Evolutionary conservation across 2,329 filamentous ascomycete genomes (phyloP).

Genomic region (Claviceps quebecensis): DNA sequence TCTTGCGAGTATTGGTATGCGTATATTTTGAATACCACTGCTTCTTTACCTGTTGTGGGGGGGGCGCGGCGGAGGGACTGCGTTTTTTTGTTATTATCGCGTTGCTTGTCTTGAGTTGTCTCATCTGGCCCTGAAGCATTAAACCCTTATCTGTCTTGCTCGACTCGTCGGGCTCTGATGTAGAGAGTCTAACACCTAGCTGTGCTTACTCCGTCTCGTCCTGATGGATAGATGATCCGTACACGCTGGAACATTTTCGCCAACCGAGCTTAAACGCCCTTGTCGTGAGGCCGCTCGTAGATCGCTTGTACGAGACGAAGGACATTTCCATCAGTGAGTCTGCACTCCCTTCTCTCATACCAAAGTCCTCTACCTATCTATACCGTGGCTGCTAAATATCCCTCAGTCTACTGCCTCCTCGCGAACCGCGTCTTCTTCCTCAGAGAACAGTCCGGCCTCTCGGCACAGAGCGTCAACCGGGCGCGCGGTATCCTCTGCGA

Average conservation of each 20-base stretch:
- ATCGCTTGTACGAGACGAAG: constrained; percentile 49
- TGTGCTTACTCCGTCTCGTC: too few species aligned
- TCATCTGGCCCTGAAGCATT: too few species aligned
- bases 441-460: constrained; percentile 48
- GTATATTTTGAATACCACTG: too few species aligned
- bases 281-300: constrained; percentile 54
- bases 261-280: constrained; percentile 53
- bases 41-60: too few species aligned
- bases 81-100: too few species aligned
- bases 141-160: background rate
- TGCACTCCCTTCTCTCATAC: background rate
- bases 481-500: constrained; percentile 57
- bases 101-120: too few species aligned
- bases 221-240: constrained; percentile 23
- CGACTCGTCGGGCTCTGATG: background rate
- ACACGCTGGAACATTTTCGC: constrained; percentile 46
- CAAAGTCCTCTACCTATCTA: too few species aligned
- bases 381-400: too few species aligned
- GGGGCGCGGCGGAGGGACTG: too few species aligned
- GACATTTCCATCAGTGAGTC: constrained; percentile 47
- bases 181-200: too few species aligned
- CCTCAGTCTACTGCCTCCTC: constrained; percentile 52
- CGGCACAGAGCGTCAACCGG: constrained; percentile 55
- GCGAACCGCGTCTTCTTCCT: constrained; percentile 59
- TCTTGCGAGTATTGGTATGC: constrained; percentile 10